phyloP scores from a whole-genome alignment of 1,139 yeast genomes.

The Pneumocystis jirovecii region DNA sequence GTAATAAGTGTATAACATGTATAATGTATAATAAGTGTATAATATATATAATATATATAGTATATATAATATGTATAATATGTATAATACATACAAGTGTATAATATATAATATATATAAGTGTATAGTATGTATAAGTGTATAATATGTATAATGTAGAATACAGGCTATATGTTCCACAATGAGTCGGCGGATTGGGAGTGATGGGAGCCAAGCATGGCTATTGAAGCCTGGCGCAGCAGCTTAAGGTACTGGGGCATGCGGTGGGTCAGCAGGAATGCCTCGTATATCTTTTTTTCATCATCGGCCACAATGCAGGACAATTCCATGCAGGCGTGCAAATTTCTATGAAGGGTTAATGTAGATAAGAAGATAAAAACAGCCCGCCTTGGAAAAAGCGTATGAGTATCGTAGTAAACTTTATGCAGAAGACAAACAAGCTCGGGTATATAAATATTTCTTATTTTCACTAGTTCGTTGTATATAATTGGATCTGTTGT shows the following conservation, averaged over 20 bases:
- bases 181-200: neutral
- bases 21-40: too few species aligned
- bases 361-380: neutral
- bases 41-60: too few species aligned
- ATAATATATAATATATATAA: too few species aligned
- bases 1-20: too few species aligned
- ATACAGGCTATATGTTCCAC: neutral
- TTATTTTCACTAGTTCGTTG: slow-evolving; percentile 5
- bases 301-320: neutral
- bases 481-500: neutral
- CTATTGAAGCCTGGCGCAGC: neutral
- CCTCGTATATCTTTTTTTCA: neutral
- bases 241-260: neutral
- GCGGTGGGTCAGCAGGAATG: neutral
- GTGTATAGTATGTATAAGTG: too few species aligned
- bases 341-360: neutral
- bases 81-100: too few species aligned
- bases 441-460: slow-evolving; percentile 9
- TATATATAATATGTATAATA: too few species aligned
- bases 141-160: too few species aligned
- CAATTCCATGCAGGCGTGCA: neutral
- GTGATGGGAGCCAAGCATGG: neutral
- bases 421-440: slow-evolving; percentile 9
- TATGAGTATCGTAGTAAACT: slow-evolving; percentile 5
- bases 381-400: neutral